Evolutionary conservation across 1,139 yeast genomes (phyloP).

Genomic region (Zygotorulaspora mrakii): DNA sequence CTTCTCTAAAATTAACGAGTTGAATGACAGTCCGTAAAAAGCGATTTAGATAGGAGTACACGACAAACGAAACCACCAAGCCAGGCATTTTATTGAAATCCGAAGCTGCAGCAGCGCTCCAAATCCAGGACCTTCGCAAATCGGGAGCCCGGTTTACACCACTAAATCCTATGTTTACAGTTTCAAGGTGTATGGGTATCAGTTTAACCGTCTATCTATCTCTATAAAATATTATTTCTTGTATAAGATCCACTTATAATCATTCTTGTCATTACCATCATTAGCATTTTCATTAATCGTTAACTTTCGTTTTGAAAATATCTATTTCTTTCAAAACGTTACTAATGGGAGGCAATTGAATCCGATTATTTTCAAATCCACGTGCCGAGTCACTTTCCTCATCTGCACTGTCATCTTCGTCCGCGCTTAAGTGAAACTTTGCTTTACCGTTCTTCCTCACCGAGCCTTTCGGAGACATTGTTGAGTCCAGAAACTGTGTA

Average conservation of each 20-base stretch:
- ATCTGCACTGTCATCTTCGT: slow-evolving; percentile 16
- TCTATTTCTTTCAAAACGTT: slow-evolving; percentile 28
- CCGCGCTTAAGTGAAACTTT: slow-evolving; percentile 16
- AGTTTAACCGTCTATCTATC: not conserved
- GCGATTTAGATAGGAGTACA: too few species aligned
- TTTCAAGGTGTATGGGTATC: not conserved
- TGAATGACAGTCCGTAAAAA: too few species aligned
- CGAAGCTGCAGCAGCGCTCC: too few species aligned
- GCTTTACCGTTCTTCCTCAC: slow-evolving; percentile 13
- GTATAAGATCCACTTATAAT: not conserved
- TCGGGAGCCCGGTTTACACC: not conserved
- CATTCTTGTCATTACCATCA: not conserved
- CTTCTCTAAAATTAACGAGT: too few species aligned
- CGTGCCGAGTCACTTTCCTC: slow-evolving; percentile 11
- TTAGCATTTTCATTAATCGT: slow-evolving; percentile 4
- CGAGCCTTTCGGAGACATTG: not conserved
- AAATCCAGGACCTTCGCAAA: too few species aligned
- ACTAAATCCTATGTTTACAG: not conserved
- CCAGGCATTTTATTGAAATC: too few species aligned
- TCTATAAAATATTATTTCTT: slow-evolving; percentile 1
- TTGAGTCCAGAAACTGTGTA: slow-evolving; percentile 4
- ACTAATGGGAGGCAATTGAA: slow-evolving; percentile 29
- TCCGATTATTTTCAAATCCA: slow-evolving; percentile 7
- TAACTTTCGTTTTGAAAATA: slow-evolving; percentile 19
- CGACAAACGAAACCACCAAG: too few species aligned